Evolutionary conservation across 768 basidiomycete genomes (phyloP).

Genomic region (Suillus clintonianus): DNA sequence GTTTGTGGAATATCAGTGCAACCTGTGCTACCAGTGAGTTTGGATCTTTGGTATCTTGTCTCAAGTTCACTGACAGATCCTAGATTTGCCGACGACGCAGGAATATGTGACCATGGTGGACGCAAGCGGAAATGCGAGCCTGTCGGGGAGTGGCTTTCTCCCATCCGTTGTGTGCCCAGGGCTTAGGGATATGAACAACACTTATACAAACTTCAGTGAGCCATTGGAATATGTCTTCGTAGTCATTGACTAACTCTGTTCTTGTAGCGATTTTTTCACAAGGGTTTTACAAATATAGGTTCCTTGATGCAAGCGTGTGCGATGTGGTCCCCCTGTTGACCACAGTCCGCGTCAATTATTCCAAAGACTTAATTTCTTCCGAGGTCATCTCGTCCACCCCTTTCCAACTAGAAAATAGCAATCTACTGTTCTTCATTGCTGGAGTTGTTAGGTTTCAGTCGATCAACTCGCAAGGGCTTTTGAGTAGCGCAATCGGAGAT

Average conservation of each 20-base stretch:
- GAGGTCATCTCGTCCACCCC: neutral
- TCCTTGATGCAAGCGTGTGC: conserved; percentile 10
- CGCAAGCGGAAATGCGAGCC: neutral
- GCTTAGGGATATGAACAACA: neutral
- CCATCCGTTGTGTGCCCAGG: conserved; percentile 13
- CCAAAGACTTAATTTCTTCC: neutral
- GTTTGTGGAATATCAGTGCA: conserved; percentile 5
- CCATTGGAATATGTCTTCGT: neutral
- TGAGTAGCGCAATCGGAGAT: conserved; percentile 18
- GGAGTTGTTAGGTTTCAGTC: conserved; percentile 8
- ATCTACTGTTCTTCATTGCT: conserved; percentile 15
- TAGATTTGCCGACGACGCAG: neutral
- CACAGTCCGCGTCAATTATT: conserved; percentile 7
- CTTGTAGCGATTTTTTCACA: conserved; percentile 2
- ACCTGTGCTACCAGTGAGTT: conserved; percentile 2
- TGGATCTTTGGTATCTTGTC: neutral
- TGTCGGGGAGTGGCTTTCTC: conserved; percentile 5
- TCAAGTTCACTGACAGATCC: neutral
- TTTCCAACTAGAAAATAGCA: neutral
- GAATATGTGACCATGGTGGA: conserved; percentile 7
- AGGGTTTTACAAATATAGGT: conserved; percentile 7
- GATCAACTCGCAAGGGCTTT: conserved; percentile 14
- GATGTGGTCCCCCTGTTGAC: conserved; percentile 9
- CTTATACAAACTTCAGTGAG: conserved; percentile 7
- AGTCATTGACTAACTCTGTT: neutral